These are phyloP conservation scores for Suillus subluteus DNA, from an alignment of 768 basidiomycete genomes.

Conservation along the genomic window DNA sequence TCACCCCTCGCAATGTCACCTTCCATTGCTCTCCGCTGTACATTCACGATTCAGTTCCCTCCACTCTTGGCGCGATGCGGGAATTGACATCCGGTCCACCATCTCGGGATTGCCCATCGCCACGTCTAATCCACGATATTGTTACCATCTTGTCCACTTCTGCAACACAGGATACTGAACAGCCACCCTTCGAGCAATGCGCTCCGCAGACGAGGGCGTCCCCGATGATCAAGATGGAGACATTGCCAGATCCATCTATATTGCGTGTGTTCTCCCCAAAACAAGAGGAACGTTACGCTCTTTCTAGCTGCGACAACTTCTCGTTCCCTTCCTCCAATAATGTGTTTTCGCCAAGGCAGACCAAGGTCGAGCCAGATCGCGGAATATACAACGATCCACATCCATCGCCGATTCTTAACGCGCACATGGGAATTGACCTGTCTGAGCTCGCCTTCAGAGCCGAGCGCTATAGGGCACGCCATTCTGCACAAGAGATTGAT, in stretches of 20 bases:
- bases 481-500: conserved; percentile 63
- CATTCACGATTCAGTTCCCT: neutral
- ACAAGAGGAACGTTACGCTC: neutral
- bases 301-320: neutral
- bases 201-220: neutral
- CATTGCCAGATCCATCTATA: neutral
- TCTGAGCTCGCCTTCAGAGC: conserved; percentile 59
- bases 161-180: conserved; percentile 9
- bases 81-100: conserved; percentile 6
- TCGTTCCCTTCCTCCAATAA: neutral
- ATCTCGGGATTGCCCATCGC: conserved; percentile 24
- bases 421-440: conserved; percentile 62
- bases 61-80: neutral
- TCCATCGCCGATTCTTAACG: conserved; percentile 59
- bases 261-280: neutral
- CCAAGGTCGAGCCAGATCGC: conserved; percentile 9
- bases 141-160: conserved; percentile 33
- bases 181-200: neutral
- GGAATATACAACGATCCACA: neutral
- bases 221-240: neutral
- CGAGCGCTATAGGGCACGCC: conserved; percentile 52
- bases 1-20: conserved; percentile 6
- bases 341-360: neutral
- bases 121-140: conserved; percentile 35
- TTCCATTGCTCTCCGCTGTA: neutral